A percentile compares a stretch with the other conserved stretches of the same genome.
Evolutionary conservation across 805 yeast genomes (phyloP).

Genomic region (Helenozyma rhizophorensis): DNA sequence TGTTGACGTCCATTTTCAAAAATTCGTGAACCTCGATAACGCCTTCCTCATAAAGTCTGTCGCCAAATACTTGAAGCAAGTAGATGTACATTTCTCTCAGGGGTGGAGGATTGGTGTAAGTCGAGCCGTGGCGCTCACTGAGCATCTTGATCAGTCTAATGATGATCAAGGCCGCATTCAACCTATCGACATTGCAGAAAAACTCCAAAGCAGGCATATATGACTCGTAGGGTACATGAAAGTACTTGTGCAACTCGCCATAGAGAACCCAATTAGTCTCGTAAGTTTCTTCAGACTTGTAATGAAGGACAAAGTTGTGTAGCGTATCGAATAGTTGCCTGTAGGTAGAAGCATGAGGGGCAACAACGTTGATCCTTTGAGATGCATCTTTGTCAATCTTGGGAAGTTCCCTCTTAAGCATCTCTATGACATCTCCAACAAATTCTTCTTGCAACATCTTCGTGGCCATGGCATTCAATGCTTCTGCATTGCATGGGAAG

Average conservation of each 20-base stretch:
- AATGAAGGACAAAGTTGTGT: conserved; percentile 27
- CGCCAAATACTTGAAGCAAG: conserved; percentile 59
- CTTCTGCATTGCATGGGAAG: conserved; percentile 22
- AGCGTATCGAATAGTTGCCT: conserved; percentile 23
- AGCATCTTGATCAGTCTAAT: conserved; percentile 57
- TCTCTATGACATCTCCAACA: conserved; percentile 39
- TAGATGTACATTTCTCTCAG: conserved; percentile 50
- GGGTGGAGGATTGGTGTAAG: conserved; percentile 13
- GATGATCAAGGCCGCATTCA: conserved; percentile 58
- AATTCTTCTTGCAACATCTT: conserved; percentile 31
- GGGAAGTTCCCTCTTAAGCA: conserved; percentile 39
- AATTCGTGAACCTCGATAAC: conserved; percentile 59
- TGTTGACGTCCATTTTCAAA: conserved; percentile 54
- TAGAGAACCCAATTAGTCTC: conserved; percentile 59
- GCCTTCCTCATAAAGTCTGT: conserved; percentile 57
- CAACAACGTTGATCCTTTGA: conserved; percentile 22
- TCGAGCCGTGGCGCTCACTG: conserved; percentile 46
- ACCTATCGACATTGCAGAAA: conserved; percentile 50
- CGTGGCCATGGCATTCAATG: conserved; percentile 23
- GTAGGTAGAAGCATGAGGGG: conserved; percentile 24
- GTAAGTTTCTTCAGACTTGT: conserved; percentile 24
- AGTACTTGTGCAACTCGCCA: conserved; percentile 51
- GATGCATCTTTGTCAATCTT: conserved; percentile 25
- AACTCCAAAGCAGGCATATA: conserved; percentile 56
- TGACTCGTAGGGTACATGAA: conserved; percentile 53